A percentile compares a stretch with the other conserved stretches of the same genome.
Evolutionary conservation across 78 protist genomes (phyloP).

Genomic region (Dictyostelium citrinum): DNA sequence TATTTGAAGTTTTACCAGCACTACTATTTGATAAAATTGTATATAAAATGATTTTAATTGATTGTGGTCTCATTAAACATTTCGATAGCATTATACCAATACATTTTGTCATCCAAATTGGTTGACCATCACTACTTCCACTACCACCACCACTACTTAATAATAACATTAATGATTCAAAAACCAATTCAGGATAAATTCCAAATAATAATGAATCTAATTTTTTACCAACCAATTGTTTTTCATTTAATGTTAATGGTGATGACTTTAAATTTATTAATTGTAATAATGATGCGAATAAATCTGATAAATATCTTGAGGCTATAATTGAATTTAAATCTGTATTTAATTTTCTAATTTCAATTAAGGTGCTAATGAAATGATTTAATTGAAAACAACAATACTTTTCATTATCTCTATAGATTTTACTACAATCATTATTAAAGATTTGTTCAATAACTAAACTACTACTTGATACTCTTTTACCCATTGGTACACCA

Average conservation of each 20-base stretch:
- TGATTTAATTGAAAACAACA: neutral
- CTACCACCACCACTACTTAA: neutral
- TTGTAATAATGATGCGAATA: conserved; percentile 32
- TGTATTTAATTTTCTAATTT: neutral
- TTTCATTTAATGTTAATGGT: neutral
- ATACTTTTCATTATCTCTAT: neutral
- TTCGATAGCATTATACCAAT: conserved; percentile 38
- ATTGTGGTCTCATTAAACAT: conserved; percentile 65
- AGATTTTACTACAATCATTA: neutral
- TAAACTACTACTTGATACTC: conserved; percentile 10
- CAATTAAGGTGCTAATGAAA: neutral
- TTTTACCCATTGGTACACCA: conserved; percentile 43
- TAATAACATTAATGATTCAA: conserved; percentile 36
- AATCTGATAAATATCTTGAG: conserved; percentile 43
- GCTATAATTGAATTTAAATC: conserved; percentile 41
- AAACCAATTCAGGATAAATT: conserved; percentile 59
- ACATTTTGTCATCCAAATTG: conserved; percentile 15
- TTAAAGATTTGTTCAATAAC: neutral
- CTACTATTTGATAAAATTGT: neutral
- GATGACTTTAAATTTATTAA: conserved; percentile 31
- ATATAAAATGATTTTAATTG: conserved; percentile 10
- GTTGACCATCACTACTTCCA: neutral
- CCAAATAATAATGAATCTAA: conserved; percentile 23
- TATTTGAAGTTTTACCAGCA: neutral
- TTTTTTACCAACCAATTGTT: neutral